These are phyloP conservation scores for Kazachstania kunashirensis DNA, from an alignment of 805 yeast species.

Conservation along the genomic window DNA sequence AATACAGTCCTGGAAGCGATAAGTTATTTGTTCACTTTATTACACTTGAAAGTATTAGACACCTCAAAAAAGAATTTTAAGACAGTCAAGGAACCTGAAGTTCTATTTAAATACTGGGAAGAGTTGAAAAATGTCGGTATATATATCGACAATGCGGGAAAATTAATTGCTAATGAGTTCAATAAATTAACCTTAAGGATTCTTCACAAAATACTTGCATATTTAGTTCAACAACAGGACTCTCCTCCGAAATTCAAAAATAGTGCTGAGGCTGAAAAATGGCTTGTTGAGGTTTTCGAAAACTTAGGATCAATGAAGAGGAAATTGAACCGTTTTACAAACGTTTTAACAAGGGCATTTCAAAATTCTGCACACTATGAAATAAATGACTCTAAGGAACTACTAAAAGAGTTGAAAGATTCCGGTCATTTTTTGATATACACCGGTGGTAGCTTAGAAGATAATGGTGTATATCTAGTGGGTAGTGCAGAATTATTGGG, in stretches of 20 bases:
- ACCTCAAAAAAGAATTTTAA: slow-evolving; percentile 63
- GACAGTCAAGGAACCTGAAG: slow-evolving; percentile 87
- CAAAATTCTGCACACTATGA: slow-evolving; percentile 62
- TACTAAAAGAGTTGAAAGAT: slow-evolving; percentile 50
- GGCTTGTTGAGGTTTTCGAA: slow-evolving; percentile 60
- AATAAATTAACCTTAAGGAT: slow-evolving; percentile 55
- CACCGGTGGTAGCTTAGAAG: slow-evolving; percentile 56
- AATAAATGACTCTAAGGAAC: slow-evolving; percentile 39
- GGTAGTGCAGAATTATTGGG: slow-evolving; percentile 47
- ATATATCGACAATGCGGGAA: slow-evolving; percentile 71
- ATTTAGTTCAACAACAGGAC: slow-evolving; percentile 60
- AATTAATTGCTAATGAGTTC: slow-evolving; percentile 71
- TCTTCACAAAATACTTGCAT: slow-evolving; percentile 56
- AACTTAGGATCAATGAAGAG: slow-evolving; percentile 70
- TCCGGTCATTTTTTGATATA: slow-evolving; percentile 69
- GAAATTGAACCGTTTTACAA: slow-evolving; percentile 69
- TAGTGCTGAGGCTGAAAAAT: slow-evolving; percentile 41
- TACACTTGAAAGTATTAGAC: slow-evolving; percentile 71
- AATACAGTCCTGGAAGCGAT: slow-evolving; percentile 63
- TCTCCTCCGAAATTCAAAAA: slow-evolving; percentile 43
- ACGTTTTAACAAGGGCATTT: slow-evolving; percentile 55
- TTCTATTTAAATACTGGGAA: slow-evolving; percentile 72
- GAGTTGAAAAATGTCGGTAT: slow-evolving; percentile 69
- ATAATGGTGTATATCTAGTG: slow-evolving; percentile 68
- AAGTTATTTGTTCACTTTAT: slow-evolving; percentile 54